Evolutionary conservation across 345 rosid species (phyloP), one percentile per base, ranked within the genome.

Genomic region (Populus simonii): DNA sequence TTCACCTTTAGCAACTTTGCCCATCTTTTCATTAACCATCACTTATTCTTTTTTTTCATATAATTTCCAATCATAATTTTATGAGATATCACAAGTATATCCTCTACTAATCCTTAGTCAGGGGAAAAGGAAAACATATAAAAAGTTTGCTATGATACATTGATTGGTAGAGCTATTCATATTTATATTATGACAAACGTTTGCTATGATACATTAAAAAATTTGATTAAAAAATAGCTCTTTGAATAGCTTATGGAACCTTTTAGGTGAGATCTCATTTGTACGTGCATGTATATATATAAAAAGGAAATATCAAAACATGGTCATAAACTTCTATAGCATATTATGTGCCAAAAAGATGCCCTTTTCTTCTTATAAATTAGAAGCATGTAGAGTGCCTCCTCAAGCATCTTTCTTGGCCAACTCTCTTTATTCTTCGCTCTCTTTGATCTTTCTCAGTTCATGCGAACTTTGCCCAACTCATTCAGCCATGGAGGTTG

Each of bases 401-500:
- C 68, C 43, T 8, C 39, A 25, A 38, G 77, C 82, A 79, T 63
- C 51, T 55, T 65, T 38, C 36, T 61, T 10, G 53, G 31, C 35
- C 55, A 13, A 4, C 20, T 45, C n/a, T 33, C 31, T 23, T 22
- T 29, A 33, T 8, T 36, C 39, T 35, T 38, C 41, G 6, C 17
- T 61, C 31, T 73, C 29, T 59, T 18, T n/a, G 29, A 9, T 8
- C 13, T 13, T 43, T 74, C 45, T 71, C 29, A 17, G 66, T 69
- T 62, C 71, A 45, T 61, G 72, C 73, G 73, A 75, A 20, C 33
- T 49, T 27, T 25, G 41, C 39, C 67, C 29, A 22, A 38, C 25
- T 20, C n/a, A 11, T 23, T 78, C 27, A 70, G 78, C 73, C n/a
- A 81, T 77, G 84, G 83, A 79, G 57, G 38, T 70, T 15, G 80